These are phyloP conservation scores for Agastache rugosa DNA, from an alignment of 257 asterid genomes.

Conservation along the genomic window DNA sequence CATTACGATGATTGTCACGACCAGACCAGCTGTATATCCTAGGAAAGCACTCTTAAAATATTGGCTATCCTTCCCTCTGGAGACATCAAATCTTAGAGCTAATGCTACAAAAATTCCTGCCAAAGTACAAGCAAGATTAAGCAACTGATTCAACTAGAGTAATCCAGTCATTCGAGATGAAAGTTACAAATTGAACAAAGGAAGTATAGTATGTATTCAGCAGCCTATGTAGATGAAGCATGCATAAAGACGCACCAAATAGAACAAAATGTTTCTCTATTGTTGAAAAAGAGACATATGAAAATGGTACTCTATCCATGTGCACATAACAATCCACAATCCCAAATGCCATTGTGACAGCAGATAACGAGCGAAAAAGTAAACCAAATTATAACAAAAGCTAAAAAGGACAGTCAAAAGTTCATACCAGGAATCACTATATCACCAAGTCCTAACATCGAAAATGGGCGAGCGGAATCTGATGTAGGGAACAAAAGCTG, in stretches of 20 bases:
- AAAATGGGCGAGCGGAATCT: constrained; percentile 85
- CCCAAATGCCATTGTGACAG: background rate
- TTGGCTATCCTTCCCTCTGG: constrained; percentile 77
- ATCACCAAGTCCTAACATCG: constrained; percentile 99
- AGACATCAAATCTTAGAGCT: constrained; percentile 92
- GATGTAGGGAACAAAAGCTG: constrained; percentile 97
- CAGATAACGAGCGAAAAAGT: background rate
- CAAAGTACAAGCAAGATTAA: constrained; percentile 25
- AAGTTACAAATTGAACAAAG: background rate
- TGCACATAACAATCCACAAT: background rate
- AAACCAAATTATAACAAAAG: constrained; percentile 4
- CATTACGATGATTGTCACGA: constrained; percentile 83
- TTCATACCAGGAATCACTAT: constrained; percentile 92
- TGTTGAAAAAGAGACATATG: background rate
- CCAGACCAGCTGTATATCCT: constrained; percentile 77
- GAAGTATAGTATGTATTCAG: background rate
- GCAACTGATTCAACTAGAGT: constrained; percentile 1
- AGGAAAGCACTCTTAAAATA: constrained; percentile 91
- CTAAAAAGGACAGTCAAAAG: background rate
- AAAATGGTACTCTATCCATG: background rate
- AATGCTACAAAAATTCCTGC: constrained; percentile 97
- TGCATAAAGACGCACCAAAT: background rate
- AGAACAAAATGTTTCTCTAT: background rate
- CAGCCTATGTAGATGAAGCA: constrained; percentile 4
- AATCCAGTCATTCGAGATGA: background rate